phyloP scores from a whole-genome alignment of 2,329 filamentous ascomycete species.

The Epichloe sp. region DNA sequence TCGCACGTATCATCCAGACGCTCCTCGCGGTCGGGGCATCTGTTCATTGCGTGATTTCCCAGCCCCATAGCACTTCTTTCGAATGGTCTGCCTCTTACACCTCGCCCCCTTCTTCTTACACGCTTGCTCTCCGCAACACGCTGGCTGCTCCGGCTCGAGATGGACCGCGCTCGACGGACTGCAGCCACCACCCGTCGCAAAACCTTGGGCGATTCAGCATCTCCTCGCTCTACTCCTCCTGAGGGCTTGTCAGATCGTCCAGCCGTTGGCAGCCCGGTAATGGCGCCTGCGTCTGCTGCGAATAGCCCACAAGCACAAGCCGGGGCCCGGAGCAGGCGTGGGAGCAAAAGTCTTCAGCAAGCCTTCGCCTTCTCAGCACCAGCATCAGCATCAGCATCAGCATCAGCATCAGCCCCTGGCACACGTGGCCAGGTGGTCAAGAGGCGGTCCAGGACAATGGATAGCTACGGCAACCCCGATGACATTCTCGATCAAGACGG shows the following conservation, averaged over 20 bases:
- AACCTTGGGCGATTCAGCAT: constrained; percentile 18
- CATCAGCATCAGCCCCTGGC: constrained; percentile 8
- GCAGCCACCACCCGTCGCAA: constrained; percentile 19
- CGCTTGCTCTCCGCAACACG: constrained; percentile 7
- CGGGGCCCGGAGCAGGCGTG: constrained; percentile 17
- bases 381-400: neutral
- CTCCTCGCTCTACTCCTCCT: constrained; percentile 20
- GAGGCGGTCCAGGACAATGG: constrained; percentile 31
- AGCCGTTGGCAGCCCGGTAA: constrained; percentile 18
- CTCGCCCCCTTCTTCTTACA: constrained; percentile 9
- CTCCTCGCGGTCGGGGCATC: neutral
- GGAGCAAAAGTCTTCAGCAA: constrained; percentile 22
- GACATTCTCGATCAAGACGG: constrained; percentile 34
- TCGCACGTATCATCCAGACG: neutral
- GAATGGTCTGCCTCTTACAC: constrained; percentile 8
- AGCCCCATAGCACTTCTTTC: neutral
- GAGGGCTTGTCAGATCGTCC: constrained; percentile 18
- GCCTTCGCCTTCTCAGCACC: constrained; percentile 26
- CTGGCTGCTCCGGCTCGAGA: constrained; percentile 18
- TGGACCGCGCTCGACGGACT: constrained; percentile 26
- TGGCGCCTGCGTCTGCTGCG: constrained; percentile 17
- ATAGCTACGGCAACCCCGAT: constrained; percentile 20
- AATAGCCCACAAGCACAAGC: constrained; percentile 19
- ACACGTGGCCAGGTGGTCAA: constrained; percentile 19
- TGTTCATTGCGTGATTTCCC: constrained; percentile 4